Percentiles rank a stretch among this genome's conserved stretches.
phyloP scores from a whole-genome alignment of 2,329 filamentous ascomycete genomes.

The Penicillium sp. region DNA sequence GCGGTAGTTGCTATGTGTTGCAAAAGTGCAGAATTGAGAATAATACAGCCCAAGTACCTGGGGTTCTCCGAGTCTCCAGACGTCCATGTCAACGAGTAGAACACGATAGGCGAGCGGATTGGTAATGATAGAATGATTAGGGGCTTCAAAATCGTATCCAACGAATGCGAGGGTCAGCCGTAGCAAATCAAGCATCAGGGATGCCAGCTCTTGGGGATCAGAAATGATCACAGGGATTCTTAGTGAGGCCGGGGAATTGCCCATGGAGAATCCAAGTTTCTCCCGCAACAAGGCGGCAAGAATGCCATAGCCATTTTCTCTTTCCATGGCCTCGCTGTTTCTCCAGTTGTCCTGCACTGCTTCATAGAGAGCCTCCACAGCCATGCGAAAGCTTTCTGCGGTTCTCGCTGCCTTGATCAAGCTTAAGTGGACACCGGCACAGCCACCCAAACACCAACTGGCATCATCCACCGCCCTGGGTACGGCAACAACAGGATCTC shows the following conservation, averaged over 20 bases:
- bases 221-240: slow-evolving; percentile 39
- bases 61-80: slow-evolving; percentile 78
- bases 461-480: slow-evolving; percentile 88
- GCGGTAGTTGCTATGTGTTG: slow-evolving; percentile 84
- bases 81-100: slow-evolving; percentile 85
- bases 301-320: slow-evolving; percentile 89
- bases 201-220: slow-evolving; percentile 49
- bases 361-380: slow-evolving; percentile 80
- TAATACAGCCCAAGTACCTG: slow-evolving; percentile 88
- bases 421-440: slow-evolving; percentile 79
- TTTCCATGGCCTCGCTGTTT: slow-evolving; percentile 97
- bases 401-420: slow-evolving; percentile 74
- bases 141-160: slow-evolving; percentile 77
- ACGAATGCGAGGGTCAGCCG: slow-evolving; percentile 79
- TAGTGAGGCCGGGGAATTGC: slow-evolving; percentile 42
- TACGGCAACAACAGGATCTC: slow-evolving; percentile 75
- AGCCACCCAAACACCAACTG: slow-evolving; percentile 89
- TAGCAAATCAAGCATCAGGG: slow-evolving; percentile 62
- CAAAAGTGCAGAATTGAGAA: slow-evolving; percentile 84
- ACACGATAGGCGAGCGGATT: slow-evolving; percentile 94
- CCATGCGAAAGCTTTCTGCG: slow-evolving; percentile 68
- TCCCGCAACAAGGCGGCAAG: slow-evolving; percentile 78
- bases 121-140: slow-evolving; percentile 86
- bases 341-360: slow-evolving; percentile 90
- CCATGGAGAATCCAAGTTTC: slow-evolving; percentile 58